Base-by-base conservation (phyloP, 2,329 filamentous ascomycete genomes). In the Dichotomopilus funicola region DNA sequence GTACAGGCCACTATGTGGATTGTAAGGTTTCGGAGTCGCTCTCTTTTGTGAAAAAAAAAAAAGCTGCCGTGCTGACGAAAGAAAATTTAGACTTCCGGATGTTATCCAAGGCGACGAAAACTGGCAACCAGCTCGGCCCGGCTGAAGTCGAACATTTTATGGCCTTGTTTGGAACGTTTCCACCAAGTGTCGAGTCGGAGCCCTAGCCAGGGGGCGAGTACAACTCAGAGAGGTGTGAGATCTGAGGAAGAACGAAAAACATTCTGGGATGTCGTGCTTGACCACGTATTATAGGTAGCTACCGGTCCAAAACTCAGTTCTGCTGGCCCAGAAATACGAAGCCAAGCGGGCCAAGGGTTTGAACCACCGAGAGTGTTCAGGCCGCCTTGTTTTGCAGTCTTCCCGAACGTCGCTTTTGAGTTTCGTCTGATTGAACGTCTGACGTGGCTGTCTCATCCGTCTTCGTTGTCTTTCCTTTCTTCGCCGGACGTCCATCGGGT, bases 131-230 rank as follows among this genome's bases (percentile, higher is more conserved):
- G 51, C 57, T 71, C 9, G 58, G 59, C 0, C 51, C 61, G 12
- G 62, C 56, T 6, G 63, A 70, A 19, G 63, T 62, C 1, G 47
- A 66, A 60, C 68, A 71, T 50, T 52, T 71, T 41, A 71, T 72
- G 70, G 66, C 68, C 4, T 54, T 72, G 46, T 72, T 72, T 59
- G 69, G 67, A 2, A 71, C 70, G 0, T 71, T 70, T 41, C 68
- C 70, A 1, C 67, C 67, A 4, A 66, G 66, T 43, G 65, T 69
- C n/a, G 67, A 69, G 44, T 68, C 67, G 31, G 67, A 70, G 51
- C 65, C 68, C 8, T 70, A 56, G 64, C 27, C 9, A 19, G 27
- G 19, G 3, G 43, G 19, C 19, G 19, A 31, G 19, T 9, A 41
- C 19, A 11, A 6, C 7, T 10, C 19, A 27, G 19, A 27, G 19